These are phyloP conservation scores for Aspergillus pseudotamarii DNA, from an alignment of 2,329 filamentous ascomycete species.

Conservation along the genomic window DNA sequence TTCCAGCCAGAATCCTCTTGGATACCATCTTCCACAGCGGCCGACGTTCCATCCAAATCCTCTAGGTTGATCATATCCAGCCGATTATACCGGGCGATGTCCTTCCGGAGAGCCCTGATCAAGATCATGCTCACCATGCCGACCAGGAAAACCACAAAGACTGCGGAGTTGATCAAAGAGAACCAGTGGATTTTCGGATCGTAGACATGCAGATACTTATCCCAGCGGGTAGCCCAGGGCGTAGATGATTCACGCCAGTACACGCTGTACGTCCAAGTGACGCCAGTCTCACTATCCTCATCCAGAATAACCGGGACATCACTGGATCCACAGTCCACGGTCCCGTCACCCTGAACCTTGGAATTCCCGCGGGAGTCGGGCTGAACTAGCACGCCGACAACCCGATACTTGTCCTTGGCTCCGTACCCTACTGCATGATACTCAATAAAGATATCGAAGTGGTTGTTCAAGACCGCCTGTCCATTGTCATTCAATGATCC, in stretches of 20 bases:
- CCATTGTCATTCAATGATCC: conserved; percentile 60
- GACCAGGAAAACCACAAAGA: conserved; percentile 90
- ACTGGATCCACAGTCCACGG: conserved; percentile 65
- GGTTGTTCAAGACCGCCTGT: conserved; percentile 76
- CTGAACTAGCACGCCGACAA: conserved; percentile 89
- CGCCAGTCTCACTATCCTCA: conserved; percentile 64
- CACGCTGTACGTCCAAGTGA: conserved; percentile 90
- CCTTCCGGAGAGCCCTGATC: conserved; percentile 83
- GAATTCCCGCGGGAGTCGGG: conserved; percentile 71
- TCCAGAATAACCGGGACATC: conserved; percentile 65
- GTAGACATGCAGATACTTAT: conserved; percentile 96
- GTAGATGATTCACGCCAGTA: conserved; percentile 83
- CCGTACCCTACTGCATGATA: conserved; percentile 75
- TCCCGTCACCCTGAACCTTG: conserved; percentile 52
- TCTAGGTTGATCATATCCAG: conserved; percentile 89
- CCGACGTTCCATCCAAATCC: conserved; percentile 78
- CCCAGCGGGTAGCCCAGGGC: conserved; percentile 95
- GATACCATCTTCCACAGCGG: conserved; percentile 80
- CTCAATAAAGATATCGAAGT: conserved; percentile 92
- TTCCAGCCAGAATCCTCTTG: conserved; percentile 99
- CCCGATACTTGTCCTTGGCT: conserved; percentile 68
- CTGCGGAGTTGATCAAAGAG: conserved; percentile 91
- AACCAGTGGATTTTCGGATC: conserved; percentile 99
- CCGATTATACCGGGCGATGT: conserved; percentile 95
- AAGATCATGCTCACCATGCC: conserved; percentile 93